Evolutionary conservation across 805 yeast genomes (phyloP).

Genomic region (Millerago galiae): DNA sequence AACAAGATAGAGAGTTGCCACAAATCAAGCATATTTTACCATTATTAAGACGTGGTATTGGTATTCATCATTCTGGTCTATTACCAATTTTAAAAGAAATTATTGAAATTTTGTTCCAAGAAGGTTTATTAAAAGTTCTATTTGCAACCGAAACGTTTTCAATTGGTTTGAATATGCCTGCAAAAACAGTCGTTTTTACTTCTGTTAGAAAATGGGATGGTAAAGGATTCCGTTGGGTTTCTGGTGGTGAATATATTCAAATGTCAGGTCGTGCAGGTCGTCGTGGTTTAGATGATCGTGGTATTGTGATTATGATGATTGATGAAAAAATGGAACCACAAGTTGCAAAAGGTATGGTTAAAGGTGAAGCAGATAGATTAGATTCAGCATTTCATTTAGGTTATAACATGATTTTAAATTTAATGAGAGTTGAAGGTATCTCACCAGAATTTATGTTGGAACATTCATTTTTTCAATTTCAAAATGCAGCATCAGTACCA

Average conservation of each 20-base stretch:
- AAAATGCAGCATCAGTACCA: conserved; percentile 88
- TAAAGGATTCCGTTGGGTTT: conserved; percentile 94
- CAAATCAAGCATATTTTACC: conserved; percentile 92
- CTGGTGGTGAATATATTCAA: conserved; percentile 99
- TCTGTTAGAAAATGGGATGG: conserved; percentile 99
- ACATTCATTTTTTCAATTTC: conserved; percentile 91
- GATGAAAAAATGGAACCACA: conserved; percentile 99
- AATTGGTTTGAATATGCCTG: conserved; percentile 98
- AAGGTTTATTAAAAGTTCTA: conserved; percentile 87
- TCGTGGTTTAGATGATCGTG: conserved; percentile 98
- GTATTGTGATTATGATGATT: conserved; percentile 98
- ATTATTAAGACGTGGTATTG: conserved; percentile 87
- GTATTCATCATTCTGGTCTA: conserved; percentile 96
- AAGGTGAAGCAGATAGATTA: conserved; percentile 95
- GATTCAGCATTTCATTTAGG: conserved; percentile 98
- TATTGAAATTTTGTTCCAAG: conserved; percentile 93
- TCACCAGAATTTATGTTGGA: conserved; percentile 97
- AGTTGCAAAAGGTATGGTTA: conserved; percentile 98
- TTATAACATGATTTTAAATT: conserved; percentile 92
- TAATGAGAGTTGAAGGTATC: conserved; percentile 96
- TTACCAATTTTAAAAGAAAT: conserved; percentile 91
- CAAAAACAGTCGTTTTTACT: conserved; percentile 96
- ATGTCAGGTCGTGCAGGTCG: conserved; percentile 99
- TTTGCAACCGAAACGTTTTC: conserved; percentile 99
- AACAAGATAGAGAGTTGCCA: conserved; percentile 85